phyloP scores from a whole-genome alignment of 805 yeast genomes.

The Saccharomycopsis guyanensis region DNA sequence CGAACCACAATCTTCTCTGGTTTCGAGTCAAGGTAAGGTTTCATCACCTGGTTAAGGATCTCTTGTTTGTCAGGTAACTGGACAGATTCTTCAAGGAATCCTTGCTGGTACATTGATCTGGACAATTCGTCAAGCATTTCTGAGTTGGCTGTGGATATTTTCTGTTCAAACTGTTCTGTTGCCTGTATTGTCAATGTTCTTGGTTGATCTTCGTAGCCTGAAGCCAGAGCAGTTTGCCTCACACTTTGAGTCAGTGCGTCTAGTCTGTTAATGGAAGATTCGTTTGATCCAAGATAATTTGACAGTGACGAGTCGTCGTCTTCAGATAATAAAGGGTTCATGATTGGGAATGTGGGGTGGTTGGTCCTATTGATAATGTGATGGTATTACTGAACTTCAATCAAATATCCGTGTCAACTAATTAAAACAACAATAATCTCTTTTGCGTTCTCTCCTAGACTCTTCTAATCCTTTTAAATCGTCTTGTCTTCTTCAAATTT shows the following conservation, averaged over 20 bases:
- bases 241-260: no score
- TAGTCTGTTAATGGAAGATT: no score
- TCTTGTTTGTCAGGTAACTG: background rate
- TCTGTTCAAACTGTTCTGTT: background rate
- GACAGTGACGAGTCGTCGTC: constrained; percentile 18
- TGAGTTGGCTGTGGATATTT: constrained; percentile 15
- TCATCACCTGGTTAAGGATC: constrained; percentile 3
- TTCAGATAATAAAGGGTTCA: constrained; percentile 12
- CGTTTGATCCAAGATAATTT: constrained; percentile 13
- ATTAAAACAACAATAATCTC: no score
- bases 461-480: no score
- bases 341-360: background rate
- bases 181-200: background rate
- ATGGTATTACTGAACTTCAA: no score
- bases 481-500: no score
- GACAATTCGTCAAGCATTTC: constrained; percentile 9
- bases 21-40: constrained; percentile 2
- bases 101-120: constrained; percentile 7
- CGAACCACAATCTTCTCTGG: constrained; percentile 25
- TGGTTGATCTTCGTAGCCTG: no score
- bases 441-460: no score
- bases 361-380: no score
- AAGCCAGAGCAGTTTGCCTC: no score
- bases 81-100: background rate
- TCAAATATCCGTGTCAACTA: no score